Base-by-base conservation (phyloP, 495 filamentous ascomycete species). In the Pyrenula massariospora region DNA sequence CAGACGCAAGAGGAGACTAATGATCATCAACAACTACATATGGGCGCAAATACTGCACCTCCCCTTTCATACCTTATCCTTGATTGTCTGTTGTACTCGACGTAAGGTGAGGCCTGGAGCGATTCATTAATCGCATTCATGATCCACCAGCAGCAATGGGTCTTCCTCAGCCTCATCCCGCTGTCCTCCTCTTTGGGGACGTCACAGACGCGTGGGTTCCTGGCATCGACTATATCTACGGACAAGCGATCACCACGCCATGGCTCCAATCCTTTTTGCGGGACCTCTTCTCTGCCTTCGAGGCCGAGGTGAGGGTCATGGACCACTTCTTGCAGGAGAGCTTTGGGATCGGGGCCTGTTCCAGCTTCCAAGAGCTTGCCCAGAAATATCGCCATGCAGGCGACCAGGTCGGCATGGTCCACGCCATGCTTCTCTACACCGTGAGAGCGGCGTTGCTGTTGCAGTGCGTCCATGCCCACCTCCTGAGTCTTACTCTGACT, bases 261-360 rank as follows among this genome's bases (percentile, higher is more conserved):
- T 58, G 52, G 24, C 56, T 58, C 25, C 47, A 55, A 55, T 54
- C 56, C 1, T 58, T 58, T 31, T 48, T 58, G 53, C 50, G 22
- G 10, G 52, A 58, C 31, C 19, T 55, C 10, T 31, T 24, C 24
- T 19, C 22, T 22, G 56, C 24, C 52, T 48, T 58, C 23, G 54
- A 58, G 23, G 56, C 22, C 15, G 56, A 58, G 42, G 52, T 25
- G 22, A 58, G 31, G 24, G 25, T 22, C 22, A 55, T 55, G 54
- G 54, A 56, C 25, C 19, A 36, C 22, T 20, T 25, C 51, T 25
- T 53, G 21, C 21, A 25, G 24, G 51, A 53, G 24, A 53, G 51
- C 24, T 53, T 53, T 22, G 31, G 31, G 31, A 5, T 15, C 15
- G 31, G 31, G 31, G 8, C 31, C 15, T 42, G 31, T 42, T 23